These are phyloP conservation scores for Colletotrichum lini DNA, from an alignment of 2,329 filamentous ascomycete genomes.

Conservation along the genomic window DNA sequence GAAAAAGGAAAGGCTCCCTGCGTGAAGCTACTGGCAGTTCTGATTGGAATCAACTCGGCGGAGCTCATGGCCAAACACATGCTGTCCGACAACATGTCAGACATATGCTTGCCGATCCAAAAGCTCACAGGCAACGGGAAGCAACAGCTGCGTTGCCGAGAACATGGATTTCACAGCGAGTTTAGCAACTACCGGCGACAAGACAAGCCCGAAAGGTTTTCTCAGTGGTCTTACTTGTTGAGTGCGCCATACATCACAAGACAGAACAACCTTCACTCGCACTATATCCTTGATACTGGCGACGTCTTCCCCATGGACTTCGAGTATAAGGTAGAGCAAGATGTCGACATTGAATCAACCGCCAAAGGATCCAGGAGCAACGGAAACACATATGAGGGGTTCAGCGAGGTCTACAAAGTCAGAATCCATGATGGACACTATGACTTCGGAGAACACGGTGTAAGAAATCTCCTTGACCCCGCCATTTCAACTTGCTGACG, in stretches of 20 bases:
- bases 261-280: background rate
- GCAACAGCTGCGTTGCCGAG: background rate
- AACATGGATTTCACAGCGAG: background rate
- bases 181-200: conserved; percentile 13
- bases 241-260: conserved; percentile 19
- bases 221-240: conserved; percentile 10
- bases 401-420: conserved; percentile 32
- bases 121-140: background rate
- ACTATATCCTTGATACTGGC: conserved; percentile 22
- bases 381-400: conserved; percentile 17
- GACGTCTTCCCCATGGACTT: conserved; percentile 32
- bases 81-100: background rate
- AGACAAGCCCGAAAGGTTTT: background rate
- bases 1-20: background rate
- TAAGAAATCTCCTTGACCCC: background rate
- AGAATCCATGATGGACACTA: conserved; percentile 27
- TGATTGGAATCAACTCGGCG: background rate
- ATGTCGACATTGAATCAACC: background rate
- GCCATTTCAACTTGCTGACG: background rate
- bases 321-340: conserved; percentile 6
- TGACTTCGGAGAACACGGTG: conserved; percentile 30
- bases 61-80: conserved; percentile 5
- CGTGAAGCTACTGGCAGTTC: conserved; percentile 7
- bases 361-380: background rate
- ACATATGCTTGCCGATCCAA: conserved; percentile 6